Evolutionary conservation across 768 basidiomycete species (phyloP), one percentile per base, ranked within the genome.

Genomic region (Mycena leptocephala): DNA sequence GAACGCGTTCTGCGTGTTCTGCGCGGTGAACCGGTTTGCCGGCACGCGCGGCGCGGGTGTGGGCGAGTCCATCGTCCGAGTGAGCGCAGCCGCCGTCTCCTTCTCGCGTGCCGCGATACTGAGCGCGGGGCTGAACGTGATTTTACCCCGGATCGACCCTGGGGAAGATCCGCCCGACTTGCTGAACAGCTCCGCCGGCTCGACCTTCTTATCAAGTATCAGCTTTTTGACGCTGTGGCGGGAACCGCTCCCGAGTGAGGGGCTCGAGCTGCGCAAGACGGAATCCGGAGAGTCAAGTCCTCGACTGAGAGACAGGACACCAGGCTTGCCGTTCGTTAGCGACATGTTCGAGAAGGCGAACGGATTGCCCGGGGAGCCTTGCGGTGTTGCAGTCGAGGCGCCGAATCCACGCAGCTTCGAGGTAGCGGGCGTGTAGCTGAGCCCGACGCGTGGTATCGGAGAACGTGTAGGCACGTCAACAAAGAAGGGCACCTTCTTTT

Each of bases 191-290:
- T 96, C 94, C 30, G 90, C 86, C 32, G 95, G 90, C 65, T 95
- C 94, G 20, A 95, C 87, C 82, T 94, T 96, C 85, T 95, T 97
- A 81, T 97, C 95, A 76, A 98, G 83, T 43, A 97, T 93, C 72
- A 99, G 90, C 82, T 98, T 98, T 88, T 99, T 99, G 72, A 98
- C 96, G 81, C 96, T 98, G 72, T 94, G 63, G 32, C 71, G 71
- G 1, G 71, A 65, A 22, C 71, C 71, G 55, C 71, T 72, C 32
- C 71, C 92, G 69, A 93, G 88, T 73, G 85, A 88, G 53, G 92
- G 95, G 79, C 90, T 94, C 13, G 90, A 86, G 70, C 90, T 91
- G 33, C 90, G 89, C 71, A 94, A 74, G 79, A 95, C 92, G 0
- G 89, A 87, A 75, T 96, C 95, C 5, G 94, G 89, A 1, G 84